Conservation (phyloP, 1,139 yeast species). For the Starmera stellimalicola region DNA sequence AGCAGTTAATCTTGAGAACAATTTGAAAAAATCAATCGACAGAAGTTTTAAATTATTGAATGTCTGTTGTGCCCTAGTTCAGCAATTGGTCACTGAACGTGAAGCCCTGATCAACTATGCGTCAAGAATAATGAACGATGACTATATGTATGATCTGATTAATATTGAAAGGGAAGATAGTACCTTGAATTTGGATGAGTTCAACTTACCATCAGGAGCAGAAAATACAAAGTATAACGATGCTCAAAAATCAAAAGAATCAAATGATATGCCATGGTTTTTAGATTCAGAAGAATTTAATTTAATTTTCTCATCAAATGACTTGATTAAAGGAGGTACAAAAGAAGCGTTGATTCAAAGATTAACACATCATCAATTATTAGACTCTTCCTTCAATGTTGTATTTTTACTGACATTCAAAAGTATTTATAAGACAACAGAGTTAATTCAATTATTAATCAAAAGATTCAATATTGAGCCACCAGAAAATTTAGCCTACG, state of each 20-base stretch:
- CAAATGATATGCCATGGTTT: constrained; percentile 64
- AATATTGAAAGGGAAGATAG: constrained; percentile 57
- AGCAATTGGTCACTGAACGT: constrained; percentile 58
- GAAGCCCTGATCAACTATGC: constrained; percentile 64
- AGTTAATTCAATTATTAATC: constrained; percentile 52
- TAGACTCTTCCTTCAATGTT: constrained; percentile 61
- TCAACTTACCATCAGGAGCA: constrained; percentile 17
- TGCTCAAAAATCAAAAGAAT: neutral
- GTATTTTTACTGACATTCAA: constrained; percentile 70
- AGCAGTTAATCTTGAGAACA: constrained; percentile 39
- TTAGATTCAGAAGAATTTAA: constrained; percentile 72
- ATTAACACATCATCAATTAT: constrained; percentile 67
- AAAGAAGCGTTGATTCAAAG: constrained; percentile 73
- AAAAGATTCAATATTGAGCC: constrained; percentile 66
- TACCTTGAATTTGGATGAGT: constrained; percentile 22
- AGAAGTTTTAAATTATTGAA: constrained; percentile 37
- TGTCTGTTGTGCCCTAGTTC: constrained; percentile 35
- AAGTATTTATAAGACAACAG: constrained; percentile 63
- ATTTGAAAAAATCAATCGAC: constrained; percentile 35
- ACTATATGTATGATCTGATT: constrained; percentile 52
- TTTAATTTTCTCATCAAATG: constrained; percentile 63
- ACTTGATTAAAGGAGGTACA: constrained; percentile 79
- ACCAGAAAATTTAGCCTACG: constrained; percentile 81
- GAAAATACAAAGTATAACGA: constrained; percentile 10
- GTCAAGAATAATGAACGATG: constrained; percentile 69